phyloP scores from a whole-genome alignment of 768 basidiomycete genomes.

The Tricholoma saponaceum region DNA sequence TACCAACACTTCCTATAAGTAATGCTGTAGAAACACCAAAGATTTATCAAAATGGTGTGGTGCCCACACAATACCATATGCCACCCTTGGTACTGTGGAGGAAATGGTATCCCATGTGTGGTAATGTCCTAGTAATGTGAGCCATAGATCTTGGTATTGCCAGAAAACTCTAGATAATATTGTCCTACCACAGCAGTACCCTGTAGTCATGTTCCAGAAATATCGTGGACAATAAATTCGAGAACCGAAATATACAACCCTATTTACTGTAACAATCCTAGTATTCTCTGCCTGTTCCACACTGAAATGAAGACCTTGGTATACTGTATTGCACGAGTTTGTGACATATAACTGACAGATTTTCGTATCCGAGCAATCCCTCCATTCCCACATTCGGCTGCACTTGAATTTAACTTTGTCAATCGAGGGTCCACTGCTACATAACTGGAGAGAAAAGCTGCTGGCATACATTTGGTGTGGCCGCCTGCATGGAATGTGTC shows the following conservation, averaged over 20 bases:
- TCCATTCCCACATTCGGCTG: slow-evolving; percentile 31
- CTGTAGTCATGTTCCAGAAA: background rate
- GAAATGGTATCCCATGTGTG: too few species aligned
- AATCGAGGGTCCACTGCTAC: slow-evolving; percentile 22
- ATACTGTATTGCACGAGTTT: slow-evolving; percentile 18
- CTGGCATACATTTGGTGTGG: slow-evolving; percentile 28
- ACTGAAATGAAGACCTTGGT: slow-evolving; percentile 18
- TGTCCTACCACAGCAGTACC: too few species aligned
- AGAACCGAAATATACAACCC: too few species aligned
- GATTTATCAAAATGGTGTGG: too few species aligned
- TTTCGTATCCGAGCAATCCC: slow-evolving; percentile 19
- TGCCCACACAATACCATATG: too few species aligned
- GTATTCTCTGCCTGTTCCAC: slow-evolving; percentile 8
- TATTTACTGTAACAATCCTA: background rate
- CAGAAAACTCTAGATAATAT: too few species aligned
- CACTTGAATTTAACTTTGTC: slow-evolving; percentile 26
- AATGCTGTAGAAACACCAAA: too few species aligned
- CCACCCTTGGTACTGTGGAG: too few species aligned
- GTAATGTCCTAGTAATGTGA: too few species aligned
- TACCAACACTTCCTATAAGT: too few species aligned
- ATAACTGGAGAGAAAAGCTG: slow-evolving; percentile 25
- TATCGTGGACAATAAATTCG: too few species aligned
- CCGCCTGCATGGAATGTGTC: slow-evolving; percentile 29
- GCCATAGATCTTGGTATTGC: too few species aligned
- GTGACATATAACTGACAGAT: slow-evolving; percentile 25